These are phyloP conservation scores for Apiotrichum brassicae DNA, from an alignment of 1,284 basidiomycete species.

Conservation along the genomic window DNA sequence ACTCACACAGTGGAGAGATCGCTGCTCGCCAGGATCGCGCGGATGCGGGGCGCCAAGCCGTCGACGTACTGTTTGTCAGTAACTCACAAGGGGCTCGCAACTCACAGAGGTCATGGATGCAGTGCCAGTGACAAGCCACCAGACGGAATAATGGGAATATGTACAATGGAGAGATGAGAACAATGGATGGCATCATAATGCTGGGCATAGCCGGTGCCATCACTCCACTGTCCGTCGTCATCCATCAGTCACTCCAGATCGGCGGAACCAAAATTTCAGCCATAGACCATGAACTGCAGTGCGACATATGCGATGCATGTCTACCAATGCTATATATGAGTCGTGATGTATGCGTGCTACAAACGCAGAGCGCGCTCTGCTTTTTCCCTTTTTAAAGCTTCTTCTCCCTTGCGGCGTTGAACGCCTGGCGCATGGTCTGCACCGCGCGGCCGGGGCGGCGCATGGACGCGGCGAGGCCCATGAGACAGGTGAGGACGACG, in stretches of 20 bases:
- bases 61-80: conserved; percentile 22
- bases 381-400: neutral
- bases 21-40: conserved; percentile 25
- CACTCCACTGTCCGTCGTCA: too few relatives aligned
- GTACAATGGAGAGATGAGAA: too few relatives aligned
- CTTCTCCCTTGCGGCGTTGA: conserved; percentile 4
- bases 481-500: conserved; percentile 73
- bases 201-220: too few relatives aligned
- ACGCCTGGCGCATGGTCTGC: conserved; percentile 14
- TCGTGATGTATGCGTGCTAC: neutral
- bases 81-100: neutral
- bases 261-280: too few relatives aligned
- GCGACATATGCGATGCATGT: too few relatives aligned
- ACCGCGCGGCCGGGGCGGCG: conserved; percentile 66
- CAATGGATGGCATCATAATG: too few relatives aligned
- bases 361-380: neutral
- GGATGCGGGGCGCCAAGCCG: conserved; percentile 28
- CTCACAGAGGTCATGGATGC: neutral
- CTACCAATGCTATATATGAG: neutral
- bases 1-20: conserved; percentile 37
- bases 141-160: too few relatives aligned
- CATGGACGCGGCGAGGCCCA: conserved; percentile 68
- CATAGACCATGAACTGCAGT: too few relatives aligned
- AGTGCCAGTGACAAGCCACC: too few relatives aligned
- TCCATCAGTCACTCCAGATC: too few relatives aligned